These are phyloP conservation scores for Obba rivulosa DNA, from an alignment of 768 basidiomycete species.

Conservation along the genomic window DNA sequence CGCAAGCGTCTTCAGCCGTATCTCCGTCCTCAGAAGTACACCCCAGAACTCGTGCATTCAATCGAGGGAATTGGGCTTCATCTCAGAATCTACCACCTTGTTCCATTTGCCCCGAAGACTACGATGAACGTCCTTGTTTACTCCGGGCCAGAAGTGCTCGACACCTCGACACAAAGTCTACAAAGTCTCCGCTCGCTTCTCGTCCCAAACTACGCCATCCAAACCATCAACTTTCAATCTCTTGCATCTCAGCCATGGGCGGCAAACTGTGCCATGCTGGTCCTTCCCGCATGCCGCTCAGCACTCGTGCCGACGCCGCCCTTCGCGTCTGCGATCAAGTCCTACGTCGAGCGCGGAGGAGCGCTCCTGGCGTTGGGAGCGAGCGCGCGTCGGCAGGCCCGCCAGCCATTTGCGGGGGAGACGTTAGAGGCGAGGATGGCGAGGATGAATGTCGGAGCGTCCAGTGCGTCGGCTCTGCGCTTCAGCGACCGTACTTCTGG, in stretches of 20 bases:
- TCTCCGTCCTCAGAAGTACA: too few relatives aligned
- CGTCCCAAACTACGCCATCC: slow-evolving; percentile 73
- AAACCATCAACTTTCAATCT: slow-evolving; percentile 51
- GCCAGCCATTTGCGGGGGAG: background rate
- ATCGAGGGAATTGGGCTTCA: too few relatives aligned
- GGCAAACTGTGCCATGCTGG: slow-evolving; percentile 67
- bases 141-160: slow-evolving; percentile 37
- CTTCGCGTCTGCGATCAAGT: slow-evolving; percentile 42
- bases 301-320: slow-evolving; percentile 33
- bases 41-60: too few relatives aligned
- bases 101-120: background rate
- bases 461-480: background rate
- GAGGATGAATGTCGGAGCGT: background rate
- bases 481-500: background rate
- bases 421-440: background rate
- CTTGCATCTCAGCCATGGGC: slow-evolving; percentile 75
- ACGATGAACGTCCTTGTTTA: slow-evolving; percentile 43
- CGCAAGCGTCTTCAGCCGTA: too few relatives aligned
- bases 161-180: slow-evolving; percentile 24
- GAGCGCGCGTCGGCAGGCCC: slow-evolving; percentile 22
- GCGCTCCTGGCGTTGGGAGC: slow-evolving; percentile 63
- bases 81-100: too few relatives aligned
- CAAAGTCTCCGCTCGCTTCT: slow-evolving; percentile 50
- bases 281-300: slow-evolving; percentile 61
- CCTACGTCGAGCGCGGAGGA: slow-evolving; percentile 66